Percentiles rank a stretch among this genome's conserved stretches.
These are phyloP conservation scores for Nemania sp. DNA, from an alignment of 2,329 filamentous ascomycete genomes.

Conservation along the genomic window DNA sequence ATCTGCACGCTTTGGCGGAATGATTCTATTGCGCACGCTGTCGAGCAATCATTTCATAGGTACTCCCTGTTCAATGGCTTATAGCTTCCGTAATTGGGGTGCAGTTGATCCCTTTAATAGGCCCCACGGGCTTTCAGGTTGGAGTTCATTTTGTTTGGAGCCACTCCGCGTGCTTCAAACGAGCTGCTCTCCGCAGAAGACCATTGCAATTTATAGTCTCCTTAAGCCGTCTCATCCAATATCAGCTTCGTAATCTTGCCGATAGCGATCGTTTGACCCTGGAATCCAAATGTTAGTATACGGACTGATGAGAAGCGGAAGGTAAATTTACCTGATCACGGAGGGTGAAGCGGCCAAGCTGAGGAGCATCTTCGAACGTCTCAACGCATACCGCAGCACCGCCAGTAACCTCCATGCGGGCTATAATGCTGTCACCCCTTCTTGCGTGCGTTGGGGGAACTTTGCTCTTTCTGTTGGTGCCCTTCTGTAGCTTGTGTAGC, in stretches of 20 bases:
- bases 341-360: slow-evolving; percentile 88
- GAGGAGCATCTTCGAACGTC: slow-evolving; percentile 92
- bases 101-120: too few species aligned
- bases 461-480: slow-evolving; percentile 92
- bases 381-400: slow-evolving; percentile 89
- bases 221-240: slow-evolving; percentile 42
- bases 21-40: too few species aligned
- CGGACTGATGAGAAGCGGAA: slow-evolving; percentile 21
- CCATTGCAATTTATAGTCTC: neutral
- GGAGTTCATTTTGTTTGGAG: too few species aligned
- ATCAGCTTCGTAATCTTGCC: slow-evolving; percentile 96
- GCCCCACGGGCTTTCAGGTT: too few species aligned
- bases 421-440: slow-evolving; percentile 82
- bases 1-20: too few species aligned
- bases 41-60: too few species aligned
- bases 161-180: too few species aligned
- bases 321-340: slow-evolving; percentile 72
- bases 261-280: slow-evolving; percentile 99
- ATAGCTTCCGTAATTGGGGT: too few species aligned
- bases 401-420: slow-evolving; percentile 83
- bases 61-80: too few species aligned
- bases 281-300: slow-evolving; percentile 37
- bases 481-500: slow-evolving; percentile 93
- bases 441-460: slow-evolving; percentile 88
- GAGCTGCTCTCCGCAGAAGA: neutral